Base-by-base conservation (phyloP, 306 rosid species). In the Lathyrus oleraceus region DNA sequence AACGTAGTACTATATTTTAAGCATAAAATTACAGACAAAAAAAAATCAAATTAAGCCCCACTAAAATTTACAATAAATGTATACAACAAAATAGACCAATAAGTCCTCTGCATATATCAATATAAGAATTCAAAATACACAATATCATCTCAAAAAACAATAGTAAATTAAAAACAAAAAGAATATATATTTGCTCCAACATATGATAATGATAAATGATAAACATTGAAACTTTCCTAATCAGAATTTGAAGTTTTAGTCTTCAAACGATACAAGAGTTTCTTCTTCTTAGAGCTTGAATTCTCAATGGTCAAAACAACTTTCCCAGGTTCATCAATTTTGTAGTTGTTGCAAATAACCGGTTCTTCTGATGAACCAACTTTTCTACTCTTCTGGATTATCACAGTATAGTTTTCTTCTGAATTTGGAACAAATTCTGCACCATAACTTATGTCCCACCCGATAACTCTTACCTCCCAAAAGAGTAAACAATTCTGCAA, bases 361-460 rank as follows among this genome's bases (percentile, higher is more conserved):
- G 88, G 85, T 21, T 83, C 87, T 54, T 85, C 89, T 39, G 75
- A 70, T 28, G 85, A 48, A 5, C 61, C 68, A 5, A 91, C 62
- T 74, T 76, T 91, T 67, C 89, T 85, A 6, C 83, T 65, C 85
- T 85, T 91, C 65, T 88, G 91, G 1, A 91, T 77, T 1, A 88
- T 86, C 44, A 91, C 84, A 15, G 92, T 85, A 49, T 88, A 86
- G 62, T 89, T 81, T 16, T 82, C 88, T 68, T 88, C 92, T 8
- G 72, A 65, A 45, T 73, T 82, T 58, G 96, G 97, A 40, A 85
- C 85, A 61, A 86, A 91, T 42, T 91, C 97, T 47, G 91, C 96
- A 13, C 86, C 80, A 72, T 86, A 91, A 52, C 67, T 86, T 53
- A 88, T 84, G 0, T 83, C 97, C 97, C 97, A 91, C 14, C 97